Base-by-base conservation (phyloP, 2,329 filamentous ascomycete species). In the Cadophora malorum region DNA sequence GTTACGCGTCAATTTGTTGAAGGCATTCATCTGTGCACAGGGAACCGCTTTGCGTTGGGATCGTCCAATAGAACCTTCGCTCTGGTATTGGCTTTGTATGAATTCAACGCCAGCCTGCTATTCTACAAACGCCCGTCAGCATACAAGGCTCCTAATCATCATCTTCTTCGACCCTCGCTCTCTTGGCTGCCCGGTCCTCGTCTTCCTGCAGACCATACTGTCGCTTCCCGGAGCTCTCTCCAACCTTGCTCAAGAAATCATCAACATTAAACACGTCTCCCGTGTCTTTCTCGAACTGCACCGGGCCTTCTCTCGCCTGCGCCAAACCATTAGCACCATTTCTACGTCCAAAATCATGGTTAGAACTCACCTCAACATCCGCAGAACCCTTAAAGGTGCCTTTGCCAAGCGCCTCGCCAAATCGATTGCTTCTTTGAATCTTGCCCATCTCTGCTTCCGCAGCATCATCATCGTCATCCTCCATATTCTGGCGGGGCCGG, bases 211-310 rank as follows among this genome's bases (percentile, higher is more conserved):
- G 80, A 0, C 92, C 93, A 77, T 91, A 94, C 45, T 91, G 88
- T 78, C 94, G 90, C 81, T 91, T 93, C 2, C 86, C 85, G 2
- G 85, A 82, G 67, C 82, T 84, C 79, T 89, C 86, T 75, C 64
- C 83, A 75, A 85, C 94, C 79, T 97, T 94, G 45, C 88, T 91
- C 78, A 99, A 88, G 83, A 99, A 97, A 76, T 92, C 92, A 78
- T 97, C 94, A 73, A 98, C 96, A 61, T 96, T 94, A 79, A 98
- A 98, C 0, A 94, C 94, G 80, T 98, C 95, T 35, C 81, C 81
- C 0, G 81, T 86, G 64, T 97, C 95, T 80, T 95, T 97, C 80
- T 98, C 95, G 75, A 99, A 99, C 79, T 97, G 92, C 33, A 99
- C 96, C 0, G 96, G 96, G 5, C 96, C 96, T 75, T 96, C 92